Conservation (phyloP, 106 monocot species). For the Acorus gramineus region DNA sequence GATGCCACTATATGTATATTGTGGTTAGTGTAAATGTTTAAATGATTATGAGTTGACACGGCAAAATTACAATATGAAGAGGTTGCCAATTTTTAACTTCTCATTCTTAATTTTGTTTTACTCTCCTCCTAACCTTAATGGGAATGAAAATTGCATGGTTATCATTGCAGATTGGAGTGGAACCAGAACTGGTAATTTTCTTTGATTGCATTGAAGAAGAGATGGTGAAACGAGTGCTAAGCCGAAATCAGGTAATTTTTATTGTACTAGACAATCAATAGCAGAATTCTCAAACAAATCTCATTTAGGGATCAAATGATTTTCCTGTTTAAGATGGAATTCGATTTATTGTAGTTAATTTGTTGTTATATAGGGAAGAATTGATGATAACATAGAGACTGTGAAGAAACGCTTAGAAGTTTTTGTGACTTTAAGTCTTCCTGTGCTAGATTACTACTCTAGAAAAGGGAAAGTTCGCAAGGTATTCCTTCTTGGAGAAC, state of each 20-base stretch:
- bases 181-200: slow-evolving; percentile 84
- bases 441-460: slow-evolving; percentile 74
- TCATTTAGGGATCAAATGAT: background rate
- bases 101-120: too few species aligned
- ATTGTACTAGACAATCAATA: background rate
- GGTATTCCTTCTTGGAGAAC: slow-evolving; percentile 29
- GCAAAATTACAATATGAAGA: too few species aligned
- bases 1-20: too few species aligned
- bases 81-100: too few species aligned
- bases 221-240: slow-evolving; percentile 85
- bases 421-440: slow-evolving; percentile 62
- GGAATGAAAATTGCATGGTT: too few species aligned
- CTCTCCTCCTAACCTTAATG: too few species aligned
- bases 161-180: slow-evolving; percentile 52
- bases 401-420: slow-evolving; percentile 79
- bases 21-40: too few species aligned
- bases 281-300: background rate
- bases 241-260: slow-evolving; percentile 68
- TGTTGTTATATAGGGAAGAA: slow-evolving; percentile 50
- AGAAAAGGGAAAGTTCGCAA: slow-evolving; percentile 69
- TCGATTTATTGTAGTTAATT: background rate
- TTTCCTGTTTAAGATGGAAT: background rate
- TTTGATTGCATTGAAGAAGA: slow-evolving; percentile 86
- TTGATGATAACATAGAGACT: slow-evolving; percentile 94
- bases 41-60: too few species aligned